Conservation (phyloP, 345 rosid species). For the Iberis pinnata region DNA sequence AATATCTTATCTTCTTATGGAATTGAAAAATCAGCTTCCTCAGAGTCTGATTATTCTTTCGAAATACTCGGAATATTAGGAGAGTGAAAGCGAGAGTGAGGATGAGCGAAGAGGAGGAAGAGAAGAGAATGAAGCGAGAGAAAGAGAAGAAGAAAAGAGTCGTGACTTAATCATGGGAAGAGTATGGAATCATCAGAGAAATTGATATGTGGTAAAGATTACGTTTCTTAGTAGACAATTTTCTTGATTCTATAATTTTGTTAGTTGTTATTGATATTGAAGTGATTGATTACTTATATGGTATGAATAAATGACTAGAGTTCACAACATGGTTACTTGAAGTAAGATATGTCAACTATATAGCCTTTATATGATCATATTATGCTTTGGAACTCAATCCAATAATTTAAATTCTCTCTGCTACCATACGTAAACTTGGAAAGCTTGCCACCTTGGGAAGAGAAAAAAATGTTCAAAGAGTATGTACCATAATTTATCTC, state of each 20-base stretch:
- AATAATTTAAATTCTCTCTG: not conserved
- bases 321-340: constrained; percentile 95
- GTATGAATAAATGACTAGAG: constrained; percentile 91
- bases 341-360: constrained; percentile 53
- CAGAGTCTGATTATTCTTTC: too few species aligned
- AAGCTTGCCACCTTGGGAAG: constrained; percentile 91
- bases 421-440: constrained; percentile 69
- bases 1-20: too few species aligned
- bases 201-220: constrained; percentile 83
- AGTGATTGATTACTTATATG: constrained; percentile 1
- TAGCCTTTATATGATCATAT: not conserved
- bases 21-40: too few species aligned
- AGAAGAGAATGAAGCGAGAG: constrained; percentile 25
- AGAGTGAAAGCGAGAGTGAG: constrained; percentile 37
- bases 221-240: not conserved
- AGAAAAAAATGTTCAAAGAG: constrained; percentile 92
- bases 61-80: too few species aligned
- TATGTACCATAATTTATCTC: constrained; percentile 28
- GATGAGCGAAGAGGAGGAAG: constrained; percentile 37
- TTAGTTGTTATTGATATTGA: not conserved
- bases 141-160: constrained; percentile 54
- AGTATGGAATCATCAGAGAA: constrained; percentile 82
- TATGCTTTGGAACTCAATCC: not conserved
- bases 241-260: not conserved
- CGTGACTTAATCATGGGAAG: constrained; percentile 88